A percentile compares a stretch with the other conserved stretches of the same genome.
Conservation (phyloP, 2,329 filamentous ascomycete species). For the Hyphodiscus sp. region DNA sequence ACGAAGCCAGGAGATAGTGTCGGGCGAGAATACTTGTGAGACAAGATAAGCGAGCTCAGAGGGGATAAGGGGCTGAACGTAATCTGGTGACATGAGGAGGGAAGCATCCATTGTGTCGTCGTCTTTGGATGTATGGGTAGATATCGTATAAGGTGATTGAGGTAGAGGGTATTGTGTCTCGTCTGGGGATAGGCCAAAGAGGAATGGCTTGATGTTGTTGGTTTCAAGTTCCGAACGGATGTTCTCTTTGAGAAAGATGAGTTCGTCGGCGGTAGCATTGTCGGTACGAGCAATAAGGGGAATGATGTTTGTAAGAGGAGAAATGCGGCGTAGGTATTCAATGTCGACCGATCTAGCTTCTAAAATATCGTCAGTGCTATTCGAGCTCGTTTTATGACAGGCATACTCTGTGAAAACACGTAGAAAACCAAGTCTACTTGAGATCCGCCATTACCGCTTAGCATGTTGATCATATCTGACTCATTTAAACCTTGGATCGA, state of each 20-base stretch:
- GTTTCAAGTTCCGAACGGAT: conserved; percentile 50
- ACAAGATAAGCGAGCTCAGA: conserved; percentile 70
- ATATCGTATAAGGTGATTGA: conserved; percentile 63
- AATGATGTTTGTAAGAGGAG: conserved; percentile 80
- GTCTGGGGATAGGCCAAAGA: conserved; percentile 41
- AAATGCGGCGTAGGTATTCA: conserved; percentile 39
- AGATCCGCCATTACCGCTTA: conserved; percentile 76
- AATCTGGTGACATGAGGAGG: conserved; percentile 86
- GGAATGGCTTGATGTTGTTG: conserved; percentile 57
- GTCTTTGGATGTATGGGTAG: conserved; percentile 65
- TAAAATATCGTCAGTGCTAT: conserved; percentile 29
- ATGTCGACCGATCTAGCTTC: conserved; percentile 58
- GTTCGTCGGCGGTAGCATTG: conserved; percentile 50
- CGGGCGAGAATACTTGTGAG: conserved; percentile 67
- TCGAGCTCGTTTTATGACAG: background rate
- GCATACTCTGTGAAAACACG: conserved; percentile 64
- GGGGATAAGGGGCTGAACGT: conserved; percentile 69
- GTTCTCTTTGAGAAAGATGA: conserved; percentile 52
- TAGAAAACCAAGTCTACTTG: conserved; percentile 85
- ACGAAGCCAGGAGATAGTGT: conserved; percentile 74
- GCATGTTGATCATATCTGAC: conserved; percentile 65
- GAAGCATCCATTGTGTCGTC: conserved; percentile 86
- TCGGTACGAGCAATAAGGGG: conserved; percentile 77
- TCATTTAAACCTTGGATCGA: conserved; percentile 58
- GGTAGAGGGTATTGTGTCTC: conserved; percentile 18